Evolutionary conservation across 78 protist species (phyloP).

Genomic region (Dictyostelium capitatum): DNA sequence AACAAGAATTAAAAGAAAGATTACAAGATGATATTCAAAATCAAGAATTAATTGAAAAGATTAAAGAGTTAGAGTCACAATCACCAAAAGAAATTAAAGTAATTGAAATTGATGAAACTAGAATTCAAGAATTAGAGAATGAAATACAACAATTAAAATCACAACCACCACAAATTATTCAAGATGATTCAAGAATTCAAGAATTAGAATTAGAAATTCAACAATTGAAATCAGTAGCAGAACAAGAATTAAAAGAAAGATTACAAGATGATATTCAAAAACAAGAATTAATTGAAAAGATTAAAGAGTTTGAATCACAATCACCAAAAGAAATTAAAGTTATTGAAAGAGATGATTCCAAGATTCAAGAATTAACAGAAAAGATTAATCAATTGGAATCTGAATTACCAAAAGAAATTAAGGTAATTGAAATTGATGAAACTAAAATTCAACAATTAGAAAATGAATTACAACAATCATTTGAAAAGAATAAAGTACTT

Average conservation of each 20-base stretch:
- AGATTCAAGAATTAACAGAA: not conserved
- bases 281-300: not conserved
- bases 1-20: not conserved
- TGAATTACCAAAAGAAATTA: not conserved
- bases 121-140: too few relatives aligned
- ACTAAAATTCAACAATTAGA: not conserved
- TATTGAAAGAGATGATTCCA: not conserved
- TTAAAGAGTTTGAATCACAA: not conserved
- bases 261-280: not conserved
- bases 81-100: not conserved
- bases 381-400: not conserved
- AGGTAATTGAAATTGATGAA: not conserved
- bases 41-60: not conserved
- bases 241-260: not conserved
- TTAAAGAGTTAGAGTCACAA: not conserved
- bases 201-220: not conserved
- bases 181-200: too few relatives aligned
- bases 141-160: too few relatives aligned
- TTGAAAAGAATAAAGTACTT: not conserved
- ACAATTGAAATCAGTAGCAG: not conserved
- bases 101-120: not conserved
- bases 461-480: not conserved
- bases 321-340: not conserved
- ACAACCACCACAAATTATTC: too few relatives aligned
- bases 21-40: not conserved